phyloP scores from a whole-genome alignment of 192 early-diverging fungal genomes.

The Umbelopsis sp. region DNA sequence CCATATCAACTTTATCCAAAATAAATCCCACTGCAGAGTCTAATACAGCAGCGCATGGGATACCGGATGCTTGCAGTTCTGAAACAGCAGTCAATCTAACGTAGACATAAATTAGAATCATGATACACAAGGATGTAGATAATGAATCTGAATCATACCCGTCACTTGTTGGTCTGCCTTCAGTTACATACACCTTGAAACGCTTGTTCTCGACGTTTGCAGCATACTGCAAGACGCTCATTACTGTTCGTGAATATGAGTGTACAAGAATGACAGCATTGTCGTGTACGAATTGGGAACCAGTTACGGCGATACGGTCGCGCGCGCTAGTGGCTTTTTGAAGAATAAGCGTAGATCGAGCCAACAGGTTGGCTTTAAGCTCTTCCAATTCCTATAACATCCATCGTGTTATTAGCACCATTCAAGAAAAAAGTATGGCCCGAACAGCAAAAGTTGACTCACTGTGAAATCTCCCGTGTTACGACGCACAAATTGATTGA shows the following conservation, averaged over 20 bases:
- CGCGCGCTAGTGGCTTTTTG: slow-evolving; percentile 71
- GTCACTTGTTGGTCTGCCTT: slow-evolving; percentile 76
- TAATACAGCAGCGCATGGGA: slow-evolving; percentile 83
- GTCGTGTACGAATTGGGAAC: slow-evolving; percentile 81
- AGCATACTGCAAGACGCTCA: slow-evolving; percentile 78
- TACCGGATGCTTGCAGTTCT: slow-evolving; percentile 70
- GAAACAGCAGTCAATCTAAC: slow-evolving; percentile 57
- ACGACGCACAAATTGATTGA: slow-evolving; percentile 70
- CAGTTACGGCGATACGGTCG: slow-evolving; percentile 77
- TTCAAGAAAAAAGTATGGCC: neutral
- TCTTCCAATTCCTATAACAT: slow-evolving; percentile 65
- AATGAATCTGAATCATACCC: slow-evolving; percentile 56
- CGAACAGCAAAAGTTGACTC: slow-evolving; percentile 4
- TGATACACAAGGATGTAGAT: neutral
- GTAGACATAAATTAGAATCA: neutral
- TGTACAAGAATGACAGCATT: slow-evolving; percentile 86
- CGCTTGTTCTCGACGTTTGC: slow-evolving; percentile 74
- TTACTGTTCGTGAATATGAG: slow-evolving; percentile 94
- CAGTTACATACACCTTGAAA: slow-evolving; percentile 94
- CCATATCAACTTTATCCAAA: slow-evolving; percentile 95
- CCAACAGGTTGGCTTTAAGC: slow-evolving; percentile 69
- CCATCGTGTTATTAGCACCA: slow-evolving; percentile 7
- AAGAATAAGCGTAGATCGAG: slow-evolving; percentile 72
- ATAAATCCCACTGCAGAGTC: slow-evolving; percentile 94
- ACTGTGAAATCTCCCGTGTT: slow-evolving; percentile 65